phyloP scores from a whole-genome alignment of 2,329 filamentous ascomycete genomes.

The Penicillium brasilianum region DNA sequence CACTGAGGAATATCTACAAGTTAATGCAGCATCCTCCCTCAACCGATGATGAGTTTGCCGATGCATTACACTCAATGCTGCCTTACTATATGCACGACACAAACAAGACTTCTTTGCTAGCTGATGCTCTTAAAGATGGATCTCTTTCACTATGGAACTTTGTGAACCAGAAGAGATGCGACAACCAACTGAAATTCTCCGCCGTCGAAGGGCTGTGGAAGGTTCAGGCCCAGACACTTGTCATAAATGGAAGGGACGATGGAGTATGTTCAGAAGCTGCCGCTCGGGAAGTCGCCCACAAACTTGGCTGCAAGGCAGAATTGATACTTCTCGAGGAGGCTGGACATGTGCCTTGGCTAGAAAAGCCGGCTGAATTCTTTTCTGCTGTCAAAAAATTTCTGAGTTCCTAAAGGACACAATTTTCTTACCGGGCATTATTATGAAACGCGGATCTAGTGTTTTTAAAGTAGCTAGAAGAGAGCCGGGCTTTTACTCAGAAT shows the following conservation, averaged over 20 bases:
- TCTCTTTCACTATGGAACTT: neutral
- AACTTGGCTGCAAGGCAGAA: neutral
- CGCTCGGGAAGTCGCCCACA: neutral
- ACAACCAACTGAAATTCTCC: neutral
- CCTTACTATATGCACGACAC: neutral
- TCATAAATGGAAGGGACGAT: neutral
- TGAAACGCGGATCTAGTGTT: too few relatives aligned
- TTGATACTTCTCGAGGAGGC: slow-evolving; percentile 4
- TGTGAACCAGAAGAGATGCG: neutral
- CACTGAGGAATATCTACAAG: neutral
- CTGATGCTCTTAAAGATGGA: neutral
- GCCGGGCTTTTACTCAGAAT: too few relatives aligned
- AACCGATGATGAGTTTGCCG: neutral
- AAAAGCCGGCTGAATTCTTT: neutral
- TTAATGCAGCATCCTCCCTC: neutral
- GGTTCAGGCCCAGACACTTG: neutral
- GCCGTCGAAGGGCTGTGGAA: neutral
- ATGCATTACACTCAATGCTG: neutral
- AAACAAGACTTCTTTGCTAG: neutral
- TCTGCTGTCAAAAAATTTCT: neutral
- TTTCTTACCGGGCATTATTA: neutral
- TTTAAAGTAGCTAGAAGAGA: too few relatives aligned
- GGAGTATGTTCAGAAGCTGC: neutral
- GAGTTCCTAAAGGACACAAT: neutral
- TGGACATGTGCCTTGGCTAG: neutral